These are phyloP conservation scores for Boletales sp. DNA, from an alignment of 768 basidiomycete species.

Conservation along the genomic window DNA sequence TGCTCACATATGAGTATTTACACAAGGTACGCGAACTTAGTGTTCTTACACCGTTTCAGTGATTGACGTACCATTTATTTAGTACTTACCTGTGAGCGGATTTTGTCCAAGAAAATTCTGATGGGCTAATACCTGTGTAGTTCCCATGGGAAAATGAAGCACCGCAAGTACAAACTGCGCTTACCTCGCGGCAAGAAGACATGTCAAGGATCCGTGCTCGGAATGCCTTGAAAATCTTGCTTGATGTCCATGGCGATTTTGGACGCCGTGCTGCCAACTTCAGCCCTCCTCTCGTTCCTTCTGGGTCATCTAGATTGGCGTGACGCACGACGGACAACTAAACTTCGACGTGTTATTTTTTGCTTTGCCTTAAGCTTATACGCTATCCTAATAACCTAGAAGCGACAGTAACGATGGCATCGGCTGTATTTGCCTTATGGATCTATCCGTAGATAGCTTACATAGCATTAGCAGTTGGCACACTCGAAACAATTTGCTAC, in stretches of 20 bases:
- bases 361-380: conserved; percentile 9
- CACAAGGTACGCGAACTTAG: conserved; percentile 48
- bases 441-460: conserved; percentile 3
- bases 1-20: conserved; percentile 75
- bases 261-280: conserved; percentile 52
- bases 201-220: conserved; percentile 86
- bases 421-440: background rate
- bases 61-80: background rate
- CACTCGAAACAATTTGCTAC: too few species aligned
- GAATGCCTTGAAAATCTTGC: conserved; percentile 89
- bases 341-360: background rate
- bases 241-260: conserved; percentile 91
- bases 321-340: conserved; percentile 11
- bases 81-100: conserved; percentile 33
- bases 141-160: conserved; percentile 80
- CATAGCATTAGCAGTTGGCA: too few species aligned
- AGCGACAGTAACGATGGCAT: conserved; percentile 7
- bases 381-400: conserved; percentile 19
- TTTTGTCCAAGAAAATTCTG: background rate
- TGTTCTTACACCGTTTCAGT: background rate
- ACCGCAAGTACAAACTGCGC: conserved; percentile 63
- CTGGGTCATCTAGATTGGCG: conserved; percentile 17
- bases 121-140: conserved; percentile 36
- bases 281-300: conserved; percentile 20
- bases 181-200: conserved; percentile 73